These are phyloP conservation scores for Gossypium gossypioides DNA, from an alignment of 441 rosid genomes.

Conservation along the genomic window DNA sequence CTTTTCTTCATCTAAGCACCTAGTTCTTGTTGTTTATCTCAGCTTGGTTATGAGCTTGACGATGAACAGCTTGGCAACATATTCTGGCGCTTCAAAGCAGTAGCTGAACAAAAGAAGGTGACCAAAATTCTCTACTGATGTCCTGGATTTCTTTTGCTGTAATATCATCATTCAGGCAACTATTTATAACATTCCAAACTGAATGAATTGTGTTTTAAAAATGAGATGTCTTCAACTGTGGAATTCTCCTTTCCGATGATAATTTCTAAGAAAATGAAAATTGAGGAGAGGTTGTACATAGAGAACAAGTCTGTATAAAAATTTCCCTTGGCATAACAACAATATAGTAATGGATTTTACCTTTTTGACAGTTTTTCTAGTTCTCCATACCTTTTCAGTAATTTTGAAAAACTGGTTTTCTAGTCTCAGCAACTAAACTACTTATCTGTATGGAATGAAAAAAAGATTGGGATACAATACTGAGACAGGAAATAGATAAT, in stretches of 20 bases:
- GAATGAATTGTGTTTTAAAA: not conserved
- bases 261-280: not conserved
- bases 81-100: constrained; percentile 79
- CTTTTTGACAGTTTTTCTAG: not conserved
- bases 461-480: not conserved
- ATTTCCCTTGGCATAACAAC: not conserved
- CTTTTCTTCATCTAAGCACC: constrained; percentile 9
- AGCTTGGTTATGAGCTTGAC: constrained; percentile 81
- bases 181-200: not conserved
- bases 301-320: not conserved
- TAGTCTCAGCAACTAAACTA: not conserved
- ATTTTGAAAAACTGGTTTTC: not conserved
- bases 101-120: constrained; percentile 90
- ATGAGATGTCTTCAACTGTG: not conserved
- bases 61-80: constrained; percentile 62
- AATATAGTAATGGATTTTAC: not conserved
- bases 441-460: not conserved
- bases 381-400: not conserved
- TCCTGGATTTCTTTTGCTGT: not conserved
- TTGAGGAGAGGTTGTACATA: not conserved
- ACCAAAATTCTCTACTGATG: not conserved
- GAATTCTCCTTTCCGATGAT: not conserved
- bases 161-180: not conserved
- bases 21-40: constrained; percentile 18
- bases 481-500: not conserved